phyloP scores from a whole-genome alignment of 148 eudicot genomes.

The Salicornia ramosissima region DNA sequence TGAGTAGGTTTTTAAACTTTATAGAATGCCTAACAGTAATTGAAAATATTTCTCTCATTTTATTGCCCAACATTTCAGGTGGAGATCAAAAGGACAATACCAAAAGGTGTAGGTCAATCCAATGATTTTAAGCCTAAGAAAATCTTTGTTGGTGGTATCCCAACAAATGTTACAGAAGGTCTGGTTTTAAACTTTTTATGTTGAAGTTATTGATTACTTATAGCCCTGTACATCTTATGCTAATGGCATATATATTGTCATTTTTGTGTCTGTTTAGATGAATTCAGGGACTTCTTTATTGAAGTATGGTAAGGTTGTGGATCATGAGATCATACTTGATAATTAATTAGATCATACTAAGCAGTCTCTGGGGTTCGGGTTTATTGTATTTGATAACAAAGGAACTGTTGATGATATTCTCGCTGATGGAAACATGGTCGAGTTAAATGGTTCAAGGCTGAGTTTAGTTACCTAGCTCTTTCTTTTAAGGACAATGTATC shows the following conservation, averaged over 20 bases:
- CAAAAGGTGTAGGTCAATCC: constrained; percentile 57
- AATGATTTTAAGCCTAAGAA: constrained; percentile 79
- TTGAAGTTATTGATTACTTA: not conserved
- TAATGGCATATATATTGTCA: not conserved
- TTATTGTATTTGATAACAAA: constrained; percentile 62
- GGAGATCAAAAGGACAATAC: constrained; percentile 77
- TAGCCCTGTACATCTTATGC: not conserved
- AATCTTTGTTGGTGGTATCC: constrained; percentile 81
- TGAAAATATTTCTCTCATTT: not conserved
- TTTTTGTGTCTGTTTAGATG: constrained; percentile 40
- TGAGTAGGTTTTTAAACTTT: not conserved
- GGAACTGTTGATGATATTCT: constrained; percentile 49
- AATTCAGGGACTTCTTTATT: constrained; percentile 65
- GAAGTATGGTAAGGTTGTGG: constrained; percentile 61
- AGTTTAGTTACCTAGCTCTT: constrained; percentile 25
- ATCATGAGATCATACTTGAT: constrained; percentile 71
- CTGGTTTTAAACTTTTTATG: not conserved
- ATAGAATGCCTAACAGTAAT: not conserved
- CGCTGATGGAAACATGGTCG: constrained; percentile 62
- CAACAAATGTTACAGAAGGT: constrained; percentile 61
- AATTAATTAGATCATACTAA: constrained; percentile 61
- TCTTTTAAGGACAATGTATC: constrained; percentile 3
- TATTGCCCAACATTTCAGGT: constrained; percentile 49
- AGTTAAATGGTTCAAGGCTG: constrained; percentile 62
- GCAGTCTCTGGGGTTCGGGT: constrained; percentile 78